phyloP scores from a whole-genome alignment of 331 rosid species.

The Rhamnella rubrinervis region DNA sequence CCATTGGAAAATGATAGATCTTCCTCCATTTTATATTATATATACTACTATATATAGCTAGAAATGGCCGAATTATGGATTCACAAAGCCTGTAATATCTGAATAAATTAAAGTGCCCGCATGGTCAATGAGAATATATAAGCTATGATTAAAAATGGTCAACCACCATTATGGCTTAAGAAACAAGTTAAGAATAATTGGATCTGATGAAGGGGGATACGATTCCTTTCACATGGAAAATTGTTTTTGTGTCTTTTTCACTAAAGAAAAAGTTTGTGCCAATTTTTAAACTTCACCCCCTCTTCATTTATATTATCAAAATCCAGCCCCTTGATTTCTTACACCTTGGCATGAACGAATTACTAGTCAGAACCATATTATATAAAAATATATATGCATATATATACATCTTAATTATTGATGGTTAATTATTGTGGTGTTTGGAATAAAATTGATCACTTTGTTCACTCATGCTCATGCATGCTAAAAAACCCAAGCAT shows the following conservation, averaged over 20 bases:
- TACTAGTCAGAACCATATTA: too few species aligned
- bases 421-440: too few species aligned
- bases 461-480: too few species aligned
- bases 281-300: neutral
- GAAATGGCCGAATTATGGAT: neutral
- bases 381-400: too few species aligned
- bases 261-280: neutral
- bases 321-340: neutral
- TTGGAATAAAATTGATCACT: too few species aligned
- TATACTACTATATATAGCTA: too few species aligned
- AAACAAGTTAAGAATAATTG: conserved; percentile 9
- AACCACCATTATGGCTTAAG: conserved; percentile 11
- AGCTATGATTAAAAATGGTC: neutral
- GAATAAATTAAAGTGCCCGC: neutral
- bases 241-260: neutral
- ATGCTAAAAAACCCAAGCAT: too few species aligned
- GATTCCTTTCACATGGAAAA: conserved; percentile 23
- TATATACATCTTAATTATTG: too few species aligned
- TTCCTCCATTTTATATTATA: neutral
- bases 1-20: neutral
- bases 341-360: neutral
- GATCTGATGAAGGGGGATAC: conserved; percentile 4
- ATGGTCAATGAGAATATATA: neutral
- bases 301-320: neutral
- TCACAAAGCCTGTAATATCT: neutral